A percentile compares a stretch with the other conserved stretches of the same genome.
Evolutionary conservation across 1,139 yeast species (phyloP).

Genomic region (Ogataea hybrid): DNA sequence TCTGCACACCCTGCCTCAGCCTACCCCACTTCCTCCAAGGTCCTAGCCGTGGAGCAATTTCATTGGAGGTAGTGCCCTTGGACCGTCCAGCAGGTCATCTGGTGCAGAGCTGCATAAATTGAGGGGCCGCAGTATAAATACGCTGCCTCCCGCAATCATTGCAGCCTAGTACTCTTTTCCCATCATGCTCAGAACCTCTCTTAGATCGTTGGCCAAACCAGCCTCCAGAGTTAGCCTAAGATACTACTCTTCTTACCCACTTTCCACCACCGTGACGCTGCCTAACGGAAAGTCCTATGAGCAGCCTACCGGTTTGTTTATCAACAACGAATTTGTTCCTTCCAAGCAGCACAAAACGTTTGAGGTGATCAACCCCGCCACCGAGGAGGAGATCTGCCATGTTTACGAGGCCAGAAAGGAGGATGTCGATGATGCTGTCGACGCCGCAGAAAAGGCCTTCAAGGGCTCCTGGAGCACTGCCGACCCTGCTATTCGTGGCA

Average conservation of each 20-base stretch:
- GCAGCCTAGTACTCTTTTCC: too few relatives aligned
- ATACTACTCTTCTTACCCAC: slow-evolving; percentile 32
- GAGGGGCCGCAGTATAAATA: slow-evolving; percentile 7
- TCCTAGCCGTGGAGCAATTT: slow-evolving; percentile 2
- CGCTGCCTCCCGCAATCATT: too few relatives aligned
- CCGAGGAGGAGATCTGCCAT: slow-evolving; percentile 53
- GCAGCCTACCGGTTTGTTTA: slow-evolving; percentile 69
- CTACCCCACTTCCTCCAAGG: slow-evolving; percentile 12
- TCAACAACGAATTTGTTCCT: slow-evolving; percentile 57
- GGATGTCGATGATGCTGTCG: slow-evolving; percentile 59
- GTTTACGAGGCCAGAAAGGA: slow-evolving; percentile 54
- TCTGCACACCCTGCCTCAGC: slow-evolving; percentile 13
- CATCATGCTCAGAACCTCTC: slow-evolving; percentile 21
- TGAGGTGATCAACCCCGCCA: slow-evolving; percentile 52
- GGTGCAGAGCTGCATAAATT: not conserved
- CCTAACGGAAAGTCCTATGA: slow-evolving; percentile 60
- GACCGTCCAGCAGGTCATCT: slow-evolving; percentile 3
- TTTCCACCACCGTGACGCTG: slow-evolving; percentile 48
- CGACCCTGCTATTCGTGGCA: slow-evolving; percentile 55
- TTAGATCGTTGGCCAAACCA: slow-evolving; percentile 18
- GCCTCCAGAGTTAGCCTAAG: slow-evolving; percentile 17
- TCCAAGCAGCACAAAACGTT: slow-evolving; percentile 51
- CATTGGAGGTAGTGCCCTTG: slow-evolving; percentile 5
- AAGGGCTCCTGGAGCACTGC: slow-evolving; percentile 41
- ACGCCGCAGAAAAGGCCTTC: slow-evolving; percentile 55